These are phyloP conservation scores for Tirmania nivea DNA, from an alignment of 495 filamentous ascomycete genomes.

Conservation along the genomic window DNA sequence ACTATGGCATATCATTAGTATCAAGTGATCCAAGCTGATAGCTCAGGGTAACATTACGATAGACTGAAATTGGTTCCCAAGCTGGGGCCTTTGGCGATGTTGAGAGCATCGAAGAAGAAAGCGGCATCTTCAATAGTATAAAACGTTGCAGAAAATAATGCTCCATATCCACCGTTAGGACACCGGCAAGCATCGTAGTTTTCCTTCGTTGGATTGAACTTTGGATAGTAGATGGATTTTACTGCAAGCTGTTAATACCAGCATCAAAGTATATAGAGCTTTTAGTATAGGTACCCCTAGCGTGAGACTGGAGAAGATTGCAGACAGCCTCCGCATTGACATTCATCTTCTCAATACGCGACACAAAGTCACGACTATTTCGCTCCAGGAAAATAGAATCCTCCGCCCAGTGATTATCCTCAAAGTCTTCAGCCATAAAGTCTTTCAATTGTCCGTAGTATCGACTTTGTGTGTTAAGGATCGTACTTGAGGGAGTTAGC, in stretches of 20 bases:
- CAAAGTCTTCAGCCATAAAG: constrained; percentile 39
- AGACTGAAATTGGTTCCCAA: constrained; percentile 94
- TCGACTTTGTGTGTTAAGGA: constrained; percentile 58
- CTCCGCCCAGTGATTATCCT: constrained; percentile 83
- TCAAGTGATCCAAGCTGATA: constrained; percentile 16
- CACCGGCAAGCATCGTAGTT: constrained; percentile 62
- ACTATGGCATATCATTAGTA: background rate
- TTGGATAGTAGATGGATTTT: constrained; percentile 72
- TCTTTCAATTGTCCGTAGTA: constrained; percentile 50
- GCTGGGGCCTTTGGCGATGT: constrained; percentile 83
- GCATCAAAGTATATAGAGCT: background rate
- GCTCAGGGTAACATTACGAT: constrained; percentile 18
- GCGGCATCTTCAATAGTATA: constrained; percentile 44
- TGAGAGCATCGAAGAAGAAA: constrained; percentile 64
- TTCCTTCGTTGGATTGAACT: constrained; percentile 40
- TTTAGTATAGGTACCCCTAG: constrained; percentile 7
- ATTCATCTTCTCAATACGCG: constrained; percentile 67
- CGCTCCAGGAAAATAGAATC: constrained; percentile 87
- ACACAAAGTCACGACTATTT: constrained; percentile 81
- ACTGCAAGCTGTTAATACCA: constrained; percentile 25
- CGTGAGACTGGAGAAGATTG: constrained; percentile 33
- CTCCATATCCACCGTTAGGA: constrained; percentile 68
- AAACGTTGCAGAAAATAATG: constrained; percentile 68
- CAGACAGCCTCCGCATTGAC: constrained; percentile 67
- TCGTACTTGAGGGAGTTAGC: constrained; percentile 29